phyloP scores from a whole-genome alignment of 371 early-diverging fungal genomes.

The Lichtheimia ornata region DNA sequence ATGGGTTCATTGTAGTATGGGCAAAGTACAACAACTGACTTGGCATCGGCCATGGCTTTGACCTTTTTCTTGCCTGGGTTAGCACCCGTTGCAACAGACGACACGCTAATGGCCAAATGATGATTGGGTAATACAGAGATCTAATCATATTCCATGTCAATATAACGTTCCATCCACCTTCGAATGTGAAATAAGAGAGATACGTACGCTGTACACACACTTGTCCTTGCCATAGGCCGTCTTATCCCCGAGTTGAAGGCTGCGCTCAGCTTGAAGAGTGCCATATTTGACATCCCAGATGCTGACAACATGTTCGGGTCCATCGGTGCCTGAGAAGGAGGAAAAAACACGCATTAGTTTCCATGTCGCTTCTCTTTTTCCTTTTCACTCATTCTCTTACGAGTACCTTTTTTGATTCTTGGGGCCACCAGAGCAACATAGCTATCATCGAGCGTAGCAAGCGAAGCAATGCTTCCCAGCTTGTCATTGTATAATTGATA shows the following conservation, averaged over 20 bases:
- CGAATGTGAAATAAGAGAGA: not conserved
- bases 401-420: constrained; percentile 37
- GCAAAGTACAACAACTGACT: constrained; percentile 55
- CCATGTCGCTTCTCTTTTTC: not conserved
- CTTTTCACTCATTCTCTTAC: not conserved
- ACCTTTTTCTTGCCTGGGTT: constrained; percentile 30
- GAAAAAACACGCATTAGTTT: not conserved
- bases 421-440: constrained; percentile 59
- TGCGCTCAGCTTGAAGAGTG: constrained; percentile 62
- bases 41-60: constrained; percentile 39
- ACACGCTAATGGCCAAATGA: constrained; percentile 42
- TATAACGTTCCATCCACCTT: not conserved
- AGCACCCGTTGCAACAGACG: constrained; percentile 21
- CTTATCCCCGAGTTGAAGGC: constrained; percentile 26
- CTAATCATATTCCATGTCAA: constrained; percentile 9
- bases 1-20: constrained; percentile 68
- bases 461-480: constrained; percentile 29
- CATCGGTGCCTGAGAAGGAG: constrained; percentile 8
- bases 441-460: constrained; percentile 47
- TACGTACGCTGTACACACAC: constrained; percentile 36
- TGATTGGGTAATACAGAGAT: constrained; percentile 42
- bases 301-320: constrained; percentile 58
- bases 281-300: constrained; percentile 77
- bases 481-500: constrained; percentile 26
- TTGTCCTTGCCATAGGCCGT: constrained; percentile 19